Evolutionary conservation across 129 eudicot genomes (phyloP).

Genomic region (Tagetes erecta): DNA sequence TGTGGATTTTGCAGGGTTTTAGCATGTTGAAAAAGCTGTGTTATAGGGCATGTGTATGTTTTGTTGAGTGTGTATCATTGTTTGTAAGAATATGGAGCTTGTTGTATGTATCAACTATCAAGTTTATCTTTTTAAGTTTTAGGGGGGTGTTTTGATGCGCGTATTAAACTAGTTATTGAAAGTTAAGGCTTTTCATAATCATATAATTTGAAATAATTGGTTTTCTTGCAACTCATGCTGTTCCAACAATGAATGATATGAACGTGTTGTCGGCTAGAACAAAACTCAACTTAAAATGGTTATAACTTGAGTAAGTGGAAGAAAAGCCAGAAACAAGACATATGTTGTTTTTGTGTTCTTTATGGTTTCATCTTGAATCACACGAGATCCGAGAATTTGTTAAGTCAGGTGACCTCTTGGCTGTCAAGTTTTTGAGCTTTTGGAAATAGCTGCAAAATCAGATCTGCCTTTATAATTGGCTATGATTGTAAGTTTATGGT

Average conservation of each 20-base stretch:
- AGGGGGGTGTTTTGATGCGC: background rate
- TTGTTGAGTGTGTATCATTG: background rate
- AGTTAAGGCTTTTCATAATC: background rate
- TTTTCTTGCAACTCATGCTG: background rate
- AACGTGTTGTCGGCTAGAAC: background rate
- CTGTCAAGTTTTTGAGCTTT: no score
- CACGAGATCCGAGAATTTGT: no score
- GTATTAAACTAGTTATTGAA: background rate
- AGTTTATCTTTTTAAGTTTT: background rate
- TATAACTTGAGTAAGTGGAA: background rate
- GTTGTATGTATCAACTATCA: background rate
- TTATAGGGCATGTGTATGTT: background rate
- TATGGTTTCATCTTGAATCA: no score
- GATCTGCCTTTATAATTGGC: no score
- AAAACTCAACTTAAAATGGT: background rate
- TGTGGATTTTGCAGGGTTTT: background rate
- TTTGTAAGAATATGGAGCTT: background rate
- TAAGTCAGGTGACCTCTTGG: no score
- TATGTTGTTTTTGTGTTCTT: background rate
- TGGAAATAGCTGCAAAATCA: no score
- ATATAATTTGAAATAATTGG: background rate
- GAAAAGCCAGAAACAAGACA: background rate
- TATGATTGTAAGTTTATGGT: no score
- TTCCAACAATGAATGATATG: background rate
- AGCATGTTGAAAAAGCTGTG: conserved; percentile 12